Conservation (phyloP, 306 rosid genomes). For the Rosa lucieae region DNA sequence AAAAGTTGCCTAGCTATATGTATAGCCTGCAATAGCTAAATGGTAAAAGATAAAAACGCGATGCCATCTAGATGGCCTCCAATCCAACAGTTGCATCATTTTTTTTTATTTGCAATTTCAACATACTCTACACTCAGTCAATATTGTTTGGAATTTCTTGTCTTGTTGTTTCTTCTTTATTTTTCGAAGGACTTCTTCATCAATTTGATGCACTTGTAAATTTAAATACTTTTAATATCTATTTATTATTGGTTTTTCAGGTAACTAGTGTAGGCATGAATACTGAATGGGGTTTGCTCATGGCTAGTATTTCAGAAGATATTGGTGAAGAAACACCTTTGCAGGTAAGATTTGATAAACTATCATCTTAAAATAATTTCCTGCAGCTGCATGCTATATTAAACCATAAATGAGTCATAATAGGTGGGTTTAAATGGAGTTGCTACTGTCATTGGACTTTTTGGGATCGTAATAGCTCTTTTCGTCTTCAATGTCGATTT, state of each 20-base stretch:
- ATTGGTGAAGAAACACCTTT: constrained; percentile 96
- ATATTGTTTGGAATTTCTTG: too few relatives aligned
- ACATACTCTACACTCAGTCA: too few relatives aligned
- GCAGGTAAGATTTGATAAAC: constrained; percentile 51
- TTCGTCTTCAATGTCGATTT: constrained; percentile 67
- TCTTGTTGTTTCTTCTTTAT: background rate
- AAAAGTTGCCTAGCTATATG: too few relatives aligned
- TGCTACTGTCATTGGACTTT: constrained; percentile 89
- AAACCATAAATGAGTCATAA: constrained; percentile 22
- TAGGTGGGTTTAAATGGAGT: constrained; percentile 95
- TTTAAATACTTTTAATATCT: background rate
- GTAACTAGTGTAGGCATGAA: constrained; percentile 86
- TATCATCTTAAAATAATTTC: background rate
- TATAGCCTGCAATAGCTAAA: too few relatives aligned
- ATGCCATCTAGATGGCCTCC: too few relatives aligned
- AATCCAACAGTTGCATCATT: background rate
- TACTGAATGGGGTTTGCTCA: constrained; percentile 97
- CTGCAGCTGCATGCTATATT: background rate
- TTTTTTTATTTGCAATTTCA: too few relatives aligned
- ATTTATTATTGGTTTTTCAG: constrained; percentile 32
- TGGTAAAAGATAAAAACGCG: too few relatives aligned
- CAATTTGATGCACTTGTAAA: too few relatives aligned
- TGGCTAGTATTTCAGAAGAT: constrained; percentile 97
- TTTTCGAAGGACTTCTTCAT: background rate
- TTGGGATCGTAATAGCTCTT: constrained; percentile 87